Base-by-base conservation (phyloP, 2,329 filamentous ascomycete genomes). In the Proliferodiscus dingleyae region DNA sequence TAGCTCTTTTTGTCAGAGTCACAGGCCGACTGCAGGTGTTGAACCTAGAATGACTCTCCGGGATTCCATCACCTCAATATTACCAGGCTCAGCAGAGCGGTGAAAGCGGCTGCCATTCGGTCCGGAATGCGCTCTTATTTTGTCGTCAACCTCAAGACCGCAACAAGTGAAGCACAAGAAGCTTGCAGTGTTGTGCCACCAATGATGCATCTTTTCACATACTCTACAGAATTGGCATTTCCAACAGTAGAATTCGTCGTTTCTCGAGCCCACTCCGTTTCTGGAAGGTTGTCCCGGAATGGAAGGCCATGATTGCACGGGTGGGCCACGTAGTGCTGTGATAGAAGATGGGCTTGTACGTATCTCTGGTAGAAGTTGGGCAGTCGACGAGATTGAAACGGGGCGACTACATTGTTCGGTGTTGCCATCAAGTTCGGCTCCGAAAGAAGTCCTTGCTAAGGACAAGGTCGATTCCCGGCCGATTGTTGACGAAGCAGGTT, bases 161-260 rank as follows among this genome's bases (percentile, higher is more conserved):
- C 58, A 61, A 32, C 58, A 61, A 16, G 55, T 36, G 42, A 57
- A 54, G 24, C 54, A 60, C 3, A 56, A 2, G 37, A 53, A 52
- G 15, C 57, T 41, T 2, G 45, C 41, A 15, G 42, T 47, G 6
- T 41, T 38, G 9, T 46, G 29, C 45, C 54, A 56, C 49, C 50
- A 57, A 32, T 48, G 18, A 41, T 61, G 45, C 29, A 57, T 23
- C 43, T 56, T 47, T 33, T 55, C 41, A 36, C 53, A 19, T 16
- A 51, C 43, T 22, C 61, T 40, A 18, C 53, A 39, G 15, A 58
- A 3, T 6, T 39, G 47, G 26, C 59, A 61, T 46, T 53, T 59
- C 58, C 59, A 62, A 37, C 58, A 61, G 26, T 34, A 55, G 11
- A 15, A 11, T n/a, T 45, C 5, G 34, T 46, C 15, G 22, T n/a